A percentile compares a stretch with the other conserved stretches of the same genome.
Evolutionary conservation across 108 stramenopile species (phyloP).

Genomic region (Craspedostauros australis): DNA sequence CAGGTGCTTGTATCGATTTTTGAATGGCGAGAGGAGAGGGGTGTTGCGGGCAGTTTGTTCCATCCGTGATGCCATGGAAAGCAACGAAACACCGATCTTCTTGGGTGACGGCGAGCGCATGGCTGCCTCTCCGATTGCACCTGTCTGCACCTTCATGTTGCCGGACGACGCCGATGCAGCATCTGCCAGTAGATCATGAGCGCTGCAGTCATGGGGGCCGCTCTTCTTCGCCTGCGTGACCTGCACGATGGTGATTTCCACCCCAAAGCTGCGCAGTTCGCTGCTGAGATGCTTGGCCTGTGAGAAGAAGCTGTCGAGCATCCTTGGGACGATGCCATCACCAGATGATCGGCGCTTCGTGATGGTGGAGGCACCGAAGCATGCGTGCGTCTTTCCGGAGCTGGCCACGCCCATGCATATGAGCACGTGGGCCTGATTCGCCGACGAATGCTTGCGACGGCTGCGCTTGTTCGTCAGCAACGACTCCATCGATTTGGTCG

Average conservation of each 20-base stretch:
- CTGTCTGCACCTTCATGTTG: too few species aligned
- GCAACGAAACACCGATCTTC: conserved; percentile 16
- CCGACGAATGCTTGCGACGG: too few species aligned
- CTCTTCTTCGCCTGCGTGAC: conserved; percentile 23
- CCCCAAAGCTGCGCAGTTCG: conserved; percentile 15
- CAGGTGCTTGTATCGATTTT: not conserved
- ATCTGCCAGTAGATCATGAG: conserved; percentile 26
- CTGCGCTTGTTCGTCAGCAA: conserved; percentile 16
- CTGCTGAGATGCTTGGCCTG: conserved; percentile 32
- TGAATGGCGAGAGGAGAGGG: conserved; percentile 9
- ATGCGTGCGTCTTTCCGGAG: conserved; percentile 45
- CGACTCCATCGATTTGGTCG: conserved; percentile 15
- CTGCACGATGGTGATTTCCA: conserved; percentile 35
- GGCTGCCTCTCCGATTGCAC: too few species aligned
- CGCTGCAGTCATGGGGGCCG: conserved; percentile 7
- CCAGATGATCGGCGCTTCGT: conserved; percentile 16
- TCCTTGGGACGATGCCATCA: conserved; percentile 43
- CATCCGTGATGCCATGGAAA: conserved; percentile 26
- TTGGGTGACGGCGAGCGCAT: too few species aligned
- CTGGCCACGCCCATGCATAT: conserved; percentile 35
- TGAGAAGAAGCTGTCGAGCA: conserved; percentile 41
- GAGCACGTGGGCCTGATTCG: conserved; percentile 33
- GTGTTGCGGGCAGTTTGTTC: conserved; percentile 16
- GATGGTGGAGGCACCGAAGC: conserved; percentile 26
- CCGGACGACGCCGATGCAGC: too few species aligned